Evolutionary conservation across 208 protist species (phyloP), one percentile per base, ranked within the genome.

Genomic region (Leishmania martiniquensis): DNA sequence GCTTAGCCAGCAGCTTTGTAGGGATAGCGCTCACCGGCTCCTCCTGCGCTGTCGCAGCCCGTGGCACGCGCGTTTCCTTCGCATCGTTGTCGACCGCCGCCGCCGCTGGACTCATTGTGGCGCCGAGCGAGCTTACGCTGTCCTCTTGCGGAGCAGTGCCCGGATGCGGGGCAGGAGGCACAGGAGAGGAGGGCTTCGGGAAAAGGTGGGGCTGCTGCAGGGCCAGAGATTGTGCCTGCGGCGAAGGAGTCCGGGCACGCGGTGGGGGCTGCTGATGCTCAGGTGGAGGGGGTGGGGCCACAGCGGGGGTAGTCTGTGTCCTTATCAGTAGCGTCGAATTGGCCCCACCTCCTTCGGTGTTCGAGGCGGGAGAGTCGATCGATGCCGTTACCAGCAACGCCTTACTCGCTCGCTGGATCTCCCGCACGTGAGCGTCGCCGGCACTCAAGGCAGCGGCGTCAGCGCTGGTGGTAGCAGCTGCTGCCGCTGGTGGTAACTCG

Each of bases 401-500:
- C 2, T 49, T 69, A 49, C 37, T 25, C 65, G 25, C 37, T 32
- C 22, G 10, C 22, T 22, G 22, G 17, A 12, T 47, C 65, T n/a
- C 42, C 22, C 22, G 32, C 47, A 39, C 63, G 6, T 42, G 7
- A 7, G 55, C 34, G 29, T 47, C 4, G 13, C 10, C 34, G 22
- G 45, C 29, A 32, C 57, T 51, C 25, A 32, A 51, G 1, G 62
- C 59, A 59, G 44, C n/a, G n/a, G n/a, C n/a, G n/a, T n/a, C n/a
- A n/a, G n/a, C n/a, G n/a, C n/a, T n/a, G n/a, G n/a, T 29, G 7
- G 32, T 47, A 1, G 42, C 25, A 52, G 66, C 42, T 3, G 25
- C 59, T 42, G 37, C 25, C n/a, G 72, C 42, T 65, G 54, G 44
- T 32, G 39, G 75, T 22, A 94, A 25, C 47, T 94, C 83, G 37